Evolutionary conservation across 805 yeast genomes (phyloP).

Genomic region (Saturnispora sanitii): DNA sequence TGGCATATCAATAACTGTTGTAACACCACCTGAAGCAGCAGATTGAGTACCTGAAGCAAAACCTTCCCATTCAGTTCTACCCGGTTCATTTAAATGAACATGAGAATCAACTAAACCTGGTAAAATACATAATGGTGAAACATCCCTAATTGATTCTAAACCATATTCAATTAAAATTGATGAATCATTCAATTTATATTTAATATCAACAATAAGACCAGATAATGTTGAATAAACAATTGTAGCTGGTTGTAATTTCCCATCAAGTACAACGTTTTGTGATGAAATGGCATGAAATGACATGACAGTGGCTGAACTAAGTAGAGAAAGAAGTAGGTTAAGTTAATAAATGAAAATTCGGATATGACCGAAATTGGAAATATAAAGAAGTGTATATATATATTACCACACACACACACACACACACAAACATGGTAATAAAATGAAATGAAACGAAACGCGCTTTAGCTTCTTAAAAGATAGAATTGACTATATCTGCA

Average conservation of each 20-base stretch:
- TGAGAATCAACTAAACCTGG: conserved; percentile 94
- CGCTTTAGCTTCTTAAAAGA: too few species aligned
- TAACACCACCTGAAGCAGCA: conserved; percentile 93
- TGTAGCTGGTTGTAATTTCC: conserved; percentile 46
- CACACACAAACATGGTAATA: too few species aligned
- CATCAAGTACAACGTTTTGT: conserved; percentile 42
- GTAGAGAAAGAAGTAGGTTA: not conserved
- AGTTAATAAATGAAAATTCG: not conserved
- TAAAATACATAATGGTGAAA: conserved; percentile 55
- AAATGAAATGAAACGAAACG: too few species aligned
- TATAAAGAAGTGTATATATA: too few species aligned
- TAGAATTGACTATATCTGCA: conserved; percentile 60
- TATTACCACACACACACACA: too few species aligned
- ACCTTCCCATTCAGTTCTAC: conserved; percentile 98
- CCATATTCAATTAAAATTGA: conserved; percentile 29
- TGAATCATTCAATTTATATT: conserved; percentile 31
- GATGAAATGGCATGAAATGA: conserved; percentile 53
- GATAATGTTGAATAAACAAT: conserved; percentile 46
- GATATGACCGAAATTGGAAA: not conserved
- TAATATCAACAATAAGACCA: conserved; percentile 52
- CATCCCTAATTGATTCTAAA: conserved; percentile 37
- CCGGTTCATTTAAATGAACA: conserved; percentile 93
- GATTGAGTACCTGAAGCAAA: conserved; percentile 93
- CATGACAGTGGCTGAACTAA: conserved; percentile 25
- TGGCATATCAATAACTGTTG: conserved; percentile 95